Evolutionary conservation across 805 yeast species (phyloP).

Genomic region (Yarrowia osloensis): DNA sequence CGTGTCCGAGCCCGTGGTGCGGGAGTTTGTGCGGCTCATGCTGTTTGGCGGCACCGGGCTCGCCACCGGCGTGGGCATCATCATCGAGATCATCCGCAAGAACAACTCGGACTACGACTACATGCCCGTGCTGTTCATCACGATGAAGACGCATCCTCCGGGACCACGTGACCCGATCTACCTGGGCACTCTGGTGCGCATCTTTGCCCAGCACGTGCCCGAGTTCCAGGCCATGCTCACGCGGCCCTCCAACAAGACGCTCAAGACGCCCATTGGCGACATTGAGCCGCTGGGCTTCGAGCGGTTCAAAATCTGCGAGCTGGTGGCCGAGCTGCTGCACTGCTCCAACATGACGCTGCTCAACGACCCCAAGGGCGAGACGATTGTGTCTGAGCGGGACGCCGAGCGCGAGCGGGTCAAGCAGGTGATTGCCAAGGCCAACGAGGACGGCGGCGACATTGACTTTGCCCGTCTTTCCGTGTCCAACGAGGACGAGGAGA

Average conservation of each 20-base stretch:
- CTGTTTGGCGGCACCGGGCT: conserved; percentile 76
- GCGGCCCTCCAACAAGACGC: conserved; percentile 39
- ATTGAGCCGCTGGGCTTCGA: conserved; percentile 85
- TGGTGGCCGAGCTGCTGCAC: conserved; percentile 90
- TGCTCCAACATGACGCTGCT: conserved; percentile 96
- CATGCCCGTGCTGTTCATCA: conserved; percentile 78
- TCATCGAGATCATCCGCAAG: conserved; percentile 91
- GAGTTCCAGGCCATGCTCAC: conserved; percentile 65
- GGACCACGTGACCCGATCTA: conserved; percentile 90
- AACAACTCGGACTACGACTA: conserved; percentile 94
- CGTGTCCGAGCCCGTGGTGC: conserved; percentile 71
- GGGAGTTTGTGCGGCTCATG: conserved; percentile 72
- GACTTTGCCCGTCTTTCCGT: conserved; percentile 36
- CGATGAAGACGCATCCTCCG: conserved; percentile 89
- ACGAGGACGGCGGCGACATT: conserved; percentile 33
- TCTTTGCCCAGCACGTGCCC: conserved; percentile 75
- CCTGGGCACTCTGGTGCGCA: conserved; percentile 77
- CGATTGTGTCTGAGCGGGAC: conserved; percentile 69
- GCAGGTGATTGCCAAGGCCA: conserved; percentile 36
- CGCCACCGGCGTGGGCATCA: conserved; percentile 91
- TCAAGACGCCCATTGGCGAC: conserved; percentile 66
- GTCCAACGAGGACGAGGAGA: conserved; percentile 36
- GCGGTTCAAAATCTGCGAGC: conserved; percentile 84
- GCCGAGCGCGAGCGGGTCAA: conserved; percentile 58
- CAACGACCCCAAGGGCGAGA: conserved; percentile 74